Conservation (phyloP, 495 filamentous ascomycete species). For the Neurospora sp. region DNA sequence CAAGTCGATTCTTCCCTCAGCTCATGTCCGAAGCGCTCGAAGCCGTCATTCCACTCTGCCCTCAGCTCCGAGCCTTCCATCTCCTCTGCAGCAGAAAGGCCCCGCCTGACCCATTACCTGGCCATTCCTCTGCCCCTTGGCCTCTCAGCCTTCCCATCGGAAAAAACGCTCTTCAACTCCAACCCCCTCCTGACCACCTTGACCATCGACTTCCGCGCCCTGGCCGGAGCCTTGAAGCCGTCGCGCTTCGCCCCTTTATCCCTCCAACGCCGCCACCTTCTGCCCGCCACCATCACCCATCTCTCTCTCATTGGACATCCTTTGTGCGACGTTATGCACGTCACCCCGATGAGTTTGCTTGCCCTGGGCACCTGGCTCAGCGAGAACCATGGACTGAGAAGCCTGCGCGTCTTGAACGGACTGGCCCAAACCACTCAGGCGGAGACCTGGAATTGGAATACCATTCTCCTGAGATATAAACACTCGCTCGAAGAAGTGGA, state of each 20-base stretch:
- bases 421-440: fast-evolving
- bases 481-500: not conserved
- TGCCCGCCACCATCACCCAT: no score
- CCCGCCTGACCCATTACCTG: not conserved
- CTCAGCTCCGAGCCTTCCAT: not conserved
- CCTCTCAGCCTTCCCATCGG: not conserved
- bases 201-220: not conserved
- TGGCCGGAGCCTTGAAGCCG: no score
- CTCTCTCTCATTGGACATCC: not conserved
- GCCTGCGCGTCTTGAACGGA: not conserved
- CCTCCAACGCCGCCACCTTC: no score
- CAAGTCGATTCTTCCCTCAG: not conserved
- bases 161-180: not conserved
- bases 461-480: not conserved
- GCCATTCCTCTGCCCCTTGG: not conserved
- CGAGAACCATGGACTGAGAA: not conserved
- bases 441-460: not conserved
- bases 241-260: no score
- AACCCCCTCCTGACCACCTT: not conserved
- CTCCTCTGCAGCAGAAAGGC: not conserved
- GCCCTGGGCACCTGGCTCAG: not conserved
- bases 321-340: not conserved
- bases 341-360: fast-evolving
- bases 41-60: not conserved
- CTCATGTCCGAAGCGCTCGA: not conserved